These are phyloP conservation scores for Neoboletus subvelutipes DNA, from an alignment of 768 basidiomycete genomes.

Conservation along the genomic window DNA sequence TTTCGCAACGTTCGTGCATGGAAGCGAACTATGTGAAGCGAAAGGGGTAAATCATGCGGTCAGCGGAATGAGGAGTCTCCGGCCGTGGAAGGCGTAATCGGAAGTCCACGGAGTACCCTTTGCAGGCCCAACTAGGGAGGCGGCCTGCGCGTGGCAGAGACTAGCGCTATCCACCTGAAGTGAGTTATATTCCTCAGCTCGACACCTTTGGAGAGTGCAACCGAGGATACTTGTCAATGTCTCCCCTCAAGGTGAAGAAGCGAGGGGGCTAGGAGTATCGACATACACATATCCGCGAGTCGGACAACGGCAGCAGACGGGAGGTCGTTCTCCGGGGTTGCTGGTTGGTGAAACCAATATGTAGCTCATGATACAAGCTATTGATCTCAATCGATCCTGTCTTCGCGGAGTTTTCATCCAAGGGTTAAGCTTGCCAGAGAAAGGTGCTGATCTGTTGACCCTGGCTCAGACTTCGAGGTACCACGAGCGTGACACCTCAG, in stretches of 20 bases:
- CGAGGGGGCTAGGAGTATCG: not conserved
- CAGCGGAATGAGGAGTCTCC: not conserved
- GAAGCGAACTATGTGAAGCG: conserved; percentile 21
- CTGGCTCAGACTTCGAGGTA: conserved; percentile 4
- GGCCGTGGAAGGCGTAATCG: conserved; percentile 16
- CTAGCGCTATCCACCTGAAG: not conserved
- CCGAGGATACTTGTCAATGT: not conserved
- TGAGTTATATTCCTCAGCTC: not conserved
- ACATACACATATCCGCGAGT: conserved; percentile 6
- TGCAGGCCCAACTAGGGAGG: conserved; percentile 3
- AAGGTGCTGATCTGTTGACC: conserved; percentile 2
- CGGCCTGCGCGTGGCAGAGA: conserved; percentile 1
- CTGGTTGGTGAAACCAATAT: conserved; percentile 10
- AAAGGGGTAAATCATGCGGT: conserved; percentile 14
- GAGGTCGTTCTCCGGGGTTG: conserved; percentile 1
- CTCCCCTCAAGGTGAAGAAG: not conserved
- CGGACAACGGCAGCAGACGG: conserved; percentile 13
- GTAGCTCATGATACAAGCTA: not conserved
- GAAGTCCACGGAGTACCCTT: conserved; percentile 24
- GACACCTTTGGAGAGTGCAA: not conserved
- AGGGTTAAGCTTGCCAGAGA: conserved; percentile 12
- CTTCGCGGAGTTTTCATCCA: not conserved
- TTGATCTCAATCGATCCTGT: conserved; percentile 3
- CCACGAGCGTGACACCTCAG: not conserved
- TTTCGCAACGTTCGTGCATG: conserved; percentile 19